Evolutionary conservation across 2,329 filamentous ascomycete genomes (phyloP).

Genomic region (Epichloe amarillans): DNA sequence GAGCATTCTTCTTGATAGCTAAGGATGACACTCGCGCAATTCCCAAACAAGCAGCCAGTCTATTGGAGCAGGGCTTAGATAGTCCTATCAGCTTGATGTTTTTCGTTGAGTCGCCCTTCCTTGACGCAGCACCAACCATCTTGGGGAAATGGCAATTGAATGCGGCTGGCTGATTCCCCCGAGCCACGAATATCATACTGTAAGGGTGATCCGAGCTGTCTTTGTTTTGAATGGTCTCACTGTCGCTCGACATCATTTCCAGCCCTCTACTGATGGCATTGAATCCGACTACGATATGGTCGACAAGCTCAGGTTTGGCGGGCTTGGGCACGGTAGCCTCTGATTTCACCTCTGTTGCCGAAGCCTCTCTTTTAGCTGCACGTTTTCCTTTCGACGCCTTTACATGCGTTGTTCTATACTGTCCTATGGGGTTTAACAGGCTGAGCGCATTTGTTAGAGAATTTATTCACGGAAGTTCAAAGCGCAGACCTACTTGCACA

Average conservation of each 20-base stretch:
- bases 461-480: background rate
- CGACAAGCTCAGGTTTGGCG: conserved; percentile 36
- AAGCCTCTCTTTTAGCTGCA: conserved; percentile 32
- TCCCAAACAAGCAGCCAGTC: conserved; percentile 42
- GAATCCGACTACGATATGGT: conserved; percentile 50
- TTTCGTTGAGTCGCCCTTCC: conserved; percentile 20
- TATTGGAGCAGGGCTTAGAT: conserved; percentile 44
- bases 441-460: conserved; percentile 23
- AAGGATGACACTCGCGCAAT: conserved; percentile 53
- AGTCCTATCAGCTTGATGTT: conserved; percentile 48
- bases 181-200: conserved; percentile 42
- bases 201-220: conserved; percentile 19
- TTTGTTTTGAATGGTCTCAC: background rate
- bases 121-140: conserved; percentile 38
- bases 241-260: conserved; percentile 24
- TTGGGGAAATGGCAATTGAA: conserved; percentile 47
- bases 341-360: conserved; percentile 9
- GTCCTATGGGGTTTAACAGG: conserved; percentile 49
- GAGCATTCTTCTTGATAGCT: conserved; percentile 42
- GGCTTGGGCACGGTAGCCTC: conserved; percentile 7
- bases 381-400: conserved; percentile 49
- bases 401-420: conserved; percentile 41
- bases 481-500: conserved; percentile 43
- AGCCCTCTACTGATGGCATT: conserved; percentile 49
- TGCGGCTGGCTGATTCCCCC: conserved; percentile 41